Conservation (phyloP, 371 early-diverging fungal species). For the Syncephalastrum racemosum region DNA sequence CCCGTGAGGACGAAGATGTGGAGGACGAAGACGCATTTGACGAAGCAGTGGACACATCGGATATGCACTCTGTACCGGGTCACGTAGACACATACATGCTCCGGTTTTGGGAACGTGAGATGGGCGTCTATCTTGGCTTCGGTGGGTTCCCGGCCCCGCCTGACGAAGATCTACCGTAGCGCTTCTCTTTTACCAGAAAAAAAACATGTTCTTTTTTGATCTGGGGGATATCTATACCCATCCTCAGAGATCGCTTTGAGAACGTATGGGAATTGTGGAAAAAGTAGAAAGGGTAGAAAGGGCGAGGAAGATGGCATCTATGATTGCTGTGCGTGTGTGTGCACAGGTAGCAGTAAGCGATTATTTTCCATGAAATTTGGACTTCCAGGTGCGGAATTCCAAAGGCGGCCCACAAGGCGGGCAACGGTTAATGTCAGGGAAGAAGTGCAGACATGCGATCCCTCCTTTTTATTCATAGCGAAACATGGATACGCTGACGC, state of each 20-base stretch:
- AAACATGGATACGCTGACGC: constrained; percentile 58
- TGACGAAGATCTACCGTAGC: not conserved
- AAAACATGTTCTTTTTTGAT: constrained; percentile 3
- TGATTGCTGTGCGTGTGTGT: too few relatives aligned
- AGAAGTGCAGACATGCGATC: constrained; percentile 12
- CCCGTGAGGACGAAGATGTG: constrained; percentile 13
- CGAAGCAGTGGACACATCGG: constrained; percentile 18
- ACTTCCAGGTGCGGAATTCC: too few relatives aligned
- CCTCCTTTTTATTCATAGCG: constrained; percentile 42
- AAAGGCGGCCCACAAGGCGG: not conserved
- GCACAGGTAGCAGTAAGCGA: not conserved
- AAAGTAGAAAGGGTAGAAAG: too few relatives aligned
- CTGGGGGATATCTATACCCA: not conserved
- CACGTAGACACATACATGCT: constrained; percentile 77
- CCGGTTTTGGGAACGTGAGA: constrained; percentile 61
- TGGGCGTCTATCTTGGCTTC: constrained; percentile 61
- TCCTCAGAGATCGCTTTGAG: too few relatives aligned
- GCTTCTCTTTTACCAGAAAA: not conserved
- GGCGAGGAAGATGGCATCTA: too few relatives aligned
- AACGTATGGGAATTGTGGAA: too few relatives aligned
- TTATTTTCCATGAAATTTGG: not conserved
- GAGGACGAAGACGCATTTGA: constrained; percentile 19
- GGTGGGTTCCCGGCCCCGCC: constrained; percentile 47
- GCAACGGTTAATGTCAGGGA: too few relatives aligned
- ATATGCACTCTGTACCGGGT: constrained; percentile 48